phyloP scores from a whole-genome alignment of 208 protist genomes.

The Trypanosoma lewisi region DNA sequence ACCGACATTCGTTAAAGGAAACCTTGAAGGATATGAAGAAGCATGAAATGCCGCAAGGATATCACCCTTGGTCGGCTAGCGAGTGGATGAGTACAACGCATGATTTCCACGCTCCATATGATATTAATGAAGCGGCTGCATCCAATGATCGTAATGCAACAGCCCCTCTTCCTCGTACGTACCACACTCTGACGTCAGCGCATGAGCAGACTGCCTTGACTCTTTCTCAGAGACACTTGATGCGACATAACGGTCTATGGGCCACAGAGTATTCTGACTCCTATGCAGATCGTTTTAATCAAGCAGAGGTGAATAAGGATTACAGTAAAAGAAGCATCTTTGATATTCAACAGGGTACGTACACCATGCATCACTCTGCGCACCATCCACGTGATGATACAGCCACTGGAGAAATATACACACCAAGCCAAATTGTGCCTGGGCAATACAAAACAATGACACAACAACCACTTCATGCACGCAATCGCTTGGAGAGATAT shows the following conservation, averaged over 20 bases:
- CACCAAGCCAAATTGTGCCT: slow-evolving; percentile 73
- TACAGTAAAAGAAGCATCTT: slow-evolving; percentile 66
- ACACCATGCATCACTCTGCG: slow-evolving; percentile 80
- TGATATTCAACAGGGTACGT: slow-evolving; percentile 76
- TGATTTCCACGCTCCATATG: slow-evolving; percentile 72
- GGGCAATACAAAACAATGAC: slow-evolving; percentile 86
- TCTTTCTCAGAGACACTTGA: slow-evolving; percentile 36
- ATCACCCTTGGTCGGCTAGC: slow-evolving; percentile 63
- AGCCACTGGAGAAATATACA: slow-evolving; percentile 70
- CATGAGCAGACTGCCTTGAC: slow-evolving; percentile 51
- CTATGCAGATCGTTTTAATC: slow-evolving; percentile 59
- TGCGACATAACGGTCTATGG: slow-evolving; percentile 45
- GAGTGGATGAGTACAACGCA: slow-evolving; percentile 87
- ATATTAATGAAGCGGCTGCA: slow-evolving; percentile 45
- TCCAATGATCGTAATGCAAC: slow-evolving; percentile 65
- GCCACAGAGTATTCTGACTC: slow-evolving; percentile 66
- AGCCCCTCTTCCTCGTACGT: slow-evolving; percentile 60
- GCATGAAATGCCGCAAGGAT: slow-evolving; percentile 56
- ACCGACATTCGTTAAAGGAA: slow-evolving; percentile 42
- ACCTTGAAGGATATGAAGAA: slow-evolving; percentile 45
- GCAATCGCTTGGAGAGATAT: slow-evolving; percentile 38
- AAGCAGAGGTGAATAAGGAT: slow-evolving; percentile 58
- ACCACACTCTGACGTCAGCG: slow-evolving; percentile 58
- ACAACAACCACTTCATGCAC: slow-evolving; percentile 68
- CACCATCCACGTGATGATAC: slow-evolving; percentile 83